Conservation (phyloP, 495 filamentous ascomycete species). For the Cladorrhinum samala region DNA sequence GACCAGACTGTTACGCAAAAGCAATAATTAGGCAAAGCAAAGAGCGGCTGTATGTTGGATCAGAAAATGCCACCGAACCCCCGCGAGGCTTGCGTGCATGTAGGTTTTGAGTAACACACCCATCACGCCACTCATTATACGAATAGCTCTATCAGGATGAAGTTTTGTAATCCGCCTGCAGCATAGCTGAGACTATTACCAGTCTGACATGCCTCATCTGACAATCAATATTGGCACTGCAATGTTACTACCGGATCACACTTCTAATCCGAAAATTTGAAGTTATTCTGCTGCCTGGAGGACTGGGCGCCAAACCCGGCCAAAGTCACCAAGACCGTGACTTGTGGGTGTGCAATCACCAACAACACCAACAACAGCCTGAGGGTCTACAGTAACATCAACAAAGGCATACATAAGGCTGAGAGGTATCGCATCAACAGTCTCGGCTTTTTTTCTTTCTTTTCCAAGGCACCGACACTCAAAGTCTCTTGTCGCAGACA, state of each 20-base stretch:
- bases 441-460: too few species aligned
- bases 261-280: not conserved
- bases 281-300: not conserved
- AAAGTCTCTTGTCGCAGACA: not conserved
- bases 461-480: not conserved
- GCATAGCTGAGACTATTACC: not conserved
- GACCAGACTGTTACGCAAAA: too few species aligned
- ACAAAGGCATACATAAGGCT: not conserved
- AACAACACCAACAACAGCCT: too few species aligned
- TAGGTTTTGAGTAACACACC: too few species aligned
- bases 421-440: not conserved
- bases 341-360: too few species aligned
- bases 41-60: too few species aligned
- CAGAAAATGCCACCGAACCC: too few species aligned
- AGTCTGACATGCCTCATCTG: too few species aligned
- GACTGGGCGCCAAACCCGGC: not conserved
- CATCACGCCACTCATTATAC: not conserved
- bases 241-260: not conserved
- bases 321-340: too few species aligned
- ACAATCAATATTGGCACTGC: not conserved
- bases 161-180: not conserved
- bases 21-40: too few species aligned
- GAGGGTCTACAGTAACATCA: too few species aligned
- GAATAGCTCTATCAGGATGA: not conserved
- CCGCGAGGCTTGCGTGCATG: too few species aligned